These are phyloP conservation scores for Rhodotorula babjevae DNA, from an alignment of 768 basidiomycete species.

Conservation along the genomic window DNA sequence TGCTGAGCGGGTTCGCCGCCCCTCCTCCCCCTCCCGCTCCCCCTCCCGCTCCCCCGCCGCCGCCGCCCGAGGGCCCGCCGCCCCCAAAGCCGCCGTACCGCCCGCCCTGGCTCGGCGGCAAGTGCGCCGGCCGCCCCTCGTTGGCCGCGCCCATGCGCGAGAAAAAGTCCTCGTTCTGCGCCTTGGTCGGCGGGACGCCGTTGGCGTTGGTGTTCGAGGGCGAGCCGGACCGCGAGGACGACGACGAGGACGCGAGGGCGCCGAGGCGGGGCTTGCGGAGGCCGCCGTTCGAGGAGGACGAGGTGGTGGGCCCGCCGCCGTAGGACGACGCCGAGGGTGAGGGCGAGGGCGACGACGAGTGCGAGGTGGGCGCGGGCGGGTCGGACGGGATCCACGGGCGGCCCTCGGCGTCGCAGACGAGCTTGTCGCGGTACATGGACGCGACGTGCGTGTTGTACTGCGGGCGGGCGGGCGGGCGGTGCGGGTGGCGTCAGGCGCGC, in stretches of 20 bases:
- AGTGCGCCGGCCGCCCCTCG: constrained; percentile 64
- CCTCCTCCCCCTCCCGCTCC: background rate
- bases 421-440: constrained; percentile 90
- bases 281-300: constrained; percentile 51
- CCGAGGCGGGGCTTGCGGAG: constrained; percentile 26
- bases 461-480: background rate
- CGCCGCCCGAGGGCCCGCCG: constrained; percentile 44
- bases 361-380: constrained; percentile 54
- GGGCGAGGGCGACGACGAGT: background rate
- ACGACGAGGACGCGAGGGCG: background rate
- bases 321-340: constrained; percentile 48
- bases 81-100: constrained; percentile 74
- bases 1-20: constrained; percentile 68
- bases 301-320: no score
- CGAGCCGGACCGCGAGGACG: constrained; percentile 20
- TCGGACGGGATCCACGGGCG: constrained; percentile 72
- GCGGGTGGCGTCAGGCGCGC: constrained; percentile 39
- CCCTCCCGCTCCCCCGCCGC: no score
- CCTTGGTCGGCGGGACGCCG: constrained; percentile 54
- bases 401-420: constrained; percentile 70
- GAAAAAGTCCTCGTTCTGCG: constrained; percentile 83
- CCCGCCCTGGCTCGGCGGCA: constrained; percentile 91
- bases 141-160: constrained; percentile 77
- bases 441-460: constrained; percentile 90
- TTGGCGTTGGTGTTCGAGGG: constrained; percentile 36